Base-by-base conservation (phyloP, 2,329 filamentous ascomycete species). In the Colletotrichum neosansevieriae region DNA sequence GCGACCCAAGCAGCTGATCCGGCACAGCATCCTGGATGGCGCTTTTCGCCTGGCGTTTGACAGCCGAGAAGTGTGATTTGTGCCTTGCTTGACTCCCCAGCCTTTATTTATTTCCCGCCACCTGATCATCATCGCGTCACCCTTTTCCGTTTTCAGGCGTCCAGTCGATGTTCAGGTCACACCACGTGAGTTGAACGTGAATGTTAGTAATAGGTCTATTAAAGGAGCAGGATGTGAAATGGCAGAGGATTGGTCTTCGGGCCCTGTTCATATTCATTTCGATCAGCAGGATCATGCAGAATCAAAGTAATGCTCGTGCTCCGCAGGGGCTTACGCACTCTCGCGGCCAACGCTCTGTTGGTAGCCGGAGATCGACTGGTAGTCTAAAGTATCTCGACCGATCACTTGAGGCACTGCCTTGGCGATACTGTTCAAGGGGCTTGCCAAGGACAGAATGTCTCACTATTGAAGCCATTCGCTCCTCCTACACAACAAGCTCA, bases 121-220 rank as follows among this genome's bases (percentile, higher is more conserved):
- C 65, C 32, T 34, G 40, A 42, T 68, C 65, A 68, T 68, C 54
- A 60, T 50, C 54, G 54, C 65, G 65, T 68, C 65, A 68, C 45
- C 40, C 54, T 17, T 6, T 59, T 3, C 40, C 21, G 51, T 15
- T 38, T 47, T 32, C 38, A 6, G 32, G 45, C 11, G 15, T 10
- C 15, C 32, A 47, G 17, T 29, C n/a, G n/a, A 34, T 6, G 12
- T 54, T 19, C 19, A 32, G 38, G 17, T 4, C 15, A 29, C 36
- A 53, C 29, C 53, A 54, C 60, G 64, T 58, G 65, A 59, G 11
- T 15, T 19, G n/a, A 38, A 21, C 17, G 38, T n/a, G 2, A 32
- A 15, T 36, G 38, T 44, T 17, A 29, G 40, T 64, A 40, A 58
- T 36, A 9, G n/a, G 29, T 7, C 6, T 4, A 2, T 15, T 10